Evolutionary conservation across 1,284 basidiomycete species (phyloP).

Genomic region (Apiotrichum porosum): DNA sequence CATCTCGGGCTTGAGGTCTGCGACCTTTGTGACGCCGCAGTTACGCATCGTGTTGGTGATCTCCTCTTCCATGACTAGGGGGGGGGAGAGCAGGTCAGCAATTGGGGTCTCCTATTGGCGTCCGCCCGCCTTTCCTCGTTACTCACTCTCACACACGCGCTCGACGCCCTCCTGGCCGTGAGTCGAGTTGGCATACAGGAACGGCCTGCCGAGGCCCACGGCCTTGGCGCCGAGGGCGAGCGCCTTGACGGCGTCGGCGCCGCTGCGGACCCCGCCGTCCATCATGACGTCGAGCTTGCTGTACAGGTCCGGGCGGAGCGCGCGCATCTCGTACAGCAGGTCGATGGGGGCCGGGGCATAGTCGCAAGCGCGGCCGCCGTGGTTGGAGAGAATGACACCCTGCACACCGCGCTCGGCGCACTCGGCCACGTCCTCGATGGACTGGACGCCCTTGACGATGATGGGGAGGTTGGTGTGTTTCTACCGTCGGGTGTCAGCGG

Average conservation of each 20-base stretch:
- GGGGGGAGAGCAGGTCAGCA: background rate
- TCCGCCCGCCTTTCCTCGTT: background rate
- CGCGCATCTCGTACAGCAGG: constrained; percentile 50
- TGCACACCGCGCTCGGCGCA: constrained; percentile 53
- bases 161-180: constrained; percentile 54
- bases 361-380: constrained; percentile 41
- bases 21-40: constrained; percentile 50
- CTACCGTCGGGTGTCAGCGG: constrained; percentile 23
- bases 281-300: constrained; percentile 54
- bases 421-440: constrained; percentile 53
- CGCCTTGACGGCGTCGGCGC: constrained; percentile 57
- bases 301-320: constrained; percentile 51
- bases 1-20: constrained; percentile 73
- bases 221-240: constrained; percentile 56
- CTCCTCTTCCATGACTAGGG: constrained; percentile 52
- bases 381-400: constrained; percentile 49
- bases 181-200: constrained; percentile 54
- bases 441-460: constrained; percentile 54
- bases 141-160: constrained; percentile 51
- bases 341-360: constrained; percentile 49
- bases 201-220: constrained; percentile 55
- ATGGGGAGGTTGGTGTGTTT: constrained; percentile 50
- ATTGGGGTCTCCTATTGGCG: background rate
- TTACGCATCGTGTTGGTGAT: constrained; percentile 54
- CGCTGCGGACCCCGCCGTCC: constrained; percentile 55